Conservation (phyloP, 177 flowering plant species). For the Telopea speciosissima region DNA sequence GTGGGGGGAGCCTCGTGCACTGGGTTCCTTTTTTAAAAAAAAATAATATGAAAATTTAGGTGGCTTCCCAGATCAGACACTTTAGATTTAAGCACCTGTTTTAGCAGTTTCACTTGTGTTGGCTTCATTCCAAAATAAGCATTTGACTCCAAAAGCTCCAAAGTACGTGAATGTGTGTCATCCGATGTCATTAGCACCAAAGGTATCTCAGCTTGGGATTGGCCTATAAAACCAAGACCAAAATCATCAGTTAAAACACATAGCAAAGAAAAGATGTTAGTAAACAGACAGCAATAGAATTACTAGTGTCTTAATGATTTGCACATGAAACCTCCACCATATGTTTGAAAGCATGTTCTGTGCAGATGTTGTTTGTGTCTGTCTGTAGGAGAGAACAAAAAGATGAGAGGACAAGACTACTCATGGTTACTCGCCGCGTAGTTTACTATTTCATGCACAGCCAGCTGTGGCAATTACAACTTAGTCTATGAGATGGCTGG, state of each 20-base stretch:
- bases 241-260: neutral
- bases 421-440: too few relatives aligned
- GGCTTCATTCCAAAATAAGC: conserved; percentile 91
- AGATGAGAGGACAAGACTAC: too few relatives aligned
- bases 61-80: neutral
- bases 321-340: too few relatives aligned
- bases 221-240: conserved; percentile 34
- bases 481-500: neutral
- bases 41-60: neutral
- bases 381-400: too few relatives aligned
- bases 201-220: conserved; percentile 53
- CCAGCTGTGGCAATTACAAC: neutral
- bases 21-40: too few relatives aligned
- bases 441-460: too few relatives aligned
- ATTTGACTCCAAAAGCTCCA: conserved; percentile 69
- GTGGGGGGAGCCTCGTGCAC: too few relatives aligned
- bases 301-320: too few relatives aligned
- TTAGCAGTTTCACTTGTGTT: conserved; percentile 76
- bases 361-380: too few relatives aligned
- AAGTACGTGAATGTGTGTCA: conserved; percentile 82
- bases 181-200: conserved; percentile 97
- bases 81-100: conserved; percentile 60
- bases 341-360: too few relatives aligned
- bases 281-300: too few relatives aligned
- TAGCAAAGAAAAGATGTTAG: neutral